Base-by-base conservation (phyloP, 345 rosid species). In the Eucalyptus pauciflora region DNA sequence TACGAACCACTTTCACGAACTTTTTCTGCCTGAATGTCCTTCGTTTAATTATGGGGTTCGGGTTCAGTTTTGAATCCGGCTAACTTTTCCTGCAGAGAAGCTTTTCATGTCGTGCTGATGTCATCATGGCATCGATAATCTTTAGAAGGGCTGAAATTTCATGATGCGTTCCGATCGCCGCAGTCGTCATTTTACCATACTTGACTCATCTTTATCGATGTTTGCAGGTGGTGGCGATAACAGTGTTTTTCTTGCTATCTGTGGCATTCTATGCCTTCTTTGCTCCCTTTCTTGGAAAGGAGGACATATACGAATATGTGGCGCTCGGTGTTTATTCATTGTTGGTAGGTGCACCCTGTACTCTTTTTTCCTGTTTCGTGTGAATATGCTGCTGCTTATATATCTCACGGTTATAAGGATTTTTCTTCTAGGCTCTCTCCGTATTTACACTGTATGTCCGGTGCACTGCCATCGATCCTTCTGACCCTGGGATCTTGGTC, bases 391-490 rank as follows among this genome's bases (percentile, higher is more conserved):
- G 50, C 49, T 60, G 41, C 25, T 31, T 58, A 7, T 17, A 8
- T 69, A 43, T 88, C 80, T 58, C 49, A 50, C 25, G 33, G 31
- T 60, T 89, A 79, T 56, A 18, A 29, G 79, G 85, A 79, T 88
- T 88, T 83, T 31, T 89, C 27, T 80, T 71, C 48, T 91, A 96
- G 99, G 99, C 96, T 4, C 91, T 96, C 89, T 91, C 92, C 60
- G 98, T 96, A 33, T 94, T 96, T 88, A 90, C 94, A 91, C 95
- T 97, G 29, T 97, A 97, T 86, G 94, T 94, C 50, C 94, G 99
- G 31, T 95, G 98, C 94, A 94, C 99, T 86, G 98, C 96, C 81
- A 97, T 97, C 86, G 96, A 97, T 91, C 99, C 99, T 87, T 97
- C 99, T 50, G 99, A 97, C 94, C 97, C 98, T 89, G 99, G 98